A percentile compares a stretch with the other conserved stretches of the same genome.
Evolutionary conservation across 1,284 basidiomycete species (phyloP).

Genomic region (Sporisorium scitamineum): DNA sequence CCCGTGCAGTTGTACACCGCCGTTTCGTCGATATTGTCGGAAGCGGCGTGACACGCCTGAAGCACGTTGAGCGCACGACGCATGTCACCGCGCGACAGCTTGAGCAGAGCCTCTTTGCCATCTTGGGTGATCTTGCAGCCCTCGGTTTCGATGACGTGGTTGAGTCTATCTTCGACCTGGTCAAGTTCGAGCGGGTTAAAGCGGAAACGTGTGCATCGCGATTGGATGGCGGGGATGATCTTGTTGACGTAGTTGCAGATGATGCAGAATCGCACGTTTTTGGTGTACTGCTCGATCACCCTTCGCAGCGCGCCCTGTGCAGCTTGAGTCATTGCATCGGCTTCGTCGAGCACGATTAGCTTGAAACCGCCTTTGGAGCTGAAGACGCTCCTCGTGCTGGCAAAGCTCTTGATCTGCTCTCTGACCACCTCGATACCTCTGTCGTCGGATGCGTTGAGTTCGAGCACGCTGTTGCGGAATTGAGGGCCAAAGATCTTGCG

Average conservation of each 20-base stretch:
- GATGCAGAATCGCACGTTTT: conserved; percentile 98
- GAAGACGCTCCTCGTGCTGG: conserved; percentile 89
- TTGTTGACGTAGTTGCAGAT: conserved; percentile 99
- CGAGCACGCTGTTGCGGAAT: conserved; percentile 88
- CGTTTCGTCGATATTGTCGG: conserved; percentile 84
- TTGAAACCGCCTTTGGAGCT: conserved; percentile 77
- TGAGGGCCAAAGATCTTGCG: conserved; percentile 88
- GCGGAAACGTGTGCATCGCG: conserved; percentile 92
- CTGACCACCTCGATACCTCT: conserved; percentile 97
- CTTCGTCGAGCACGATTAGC: conserved; percentile 97
- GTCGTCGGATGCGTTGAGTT: conserved; percentile 98
- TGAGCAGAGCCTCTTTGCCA: conserved; percentile 88
- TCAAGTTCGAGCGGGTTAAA: conserved; percentile 91
- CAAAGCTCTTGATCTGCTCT: conserved; percentile 98
- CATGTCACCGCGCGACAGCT: conserved; percentile 96
- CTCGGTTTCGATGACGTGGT: conserved; percentile 85
- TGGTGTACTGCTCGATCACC: conserved; percentile 98
- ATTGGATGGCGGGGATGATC: conserved; percentile 97
- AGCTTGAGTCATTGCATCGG: conserved; percentile 99
- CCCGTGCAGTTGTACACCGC: conserved; percentile 98
- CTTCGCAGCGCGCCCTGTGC: conserved; percentile 95
- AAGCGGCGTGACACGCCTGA: conserved; percentile 97
- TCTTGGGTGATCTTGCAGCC: conserved; percentile 85
- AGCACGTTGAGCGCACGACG: conserved; percentile 93
- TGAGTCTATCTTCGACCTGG: conserved; percentile 86